A percentile compares a stretch with the other conserved stretches of the same genome.
These are phyloP conservation scores for Aureobasidium pullulans DNA, from an alignment of 2,329 filamentous ascomycete genomes.

Conservation along the genomic window DNA sequence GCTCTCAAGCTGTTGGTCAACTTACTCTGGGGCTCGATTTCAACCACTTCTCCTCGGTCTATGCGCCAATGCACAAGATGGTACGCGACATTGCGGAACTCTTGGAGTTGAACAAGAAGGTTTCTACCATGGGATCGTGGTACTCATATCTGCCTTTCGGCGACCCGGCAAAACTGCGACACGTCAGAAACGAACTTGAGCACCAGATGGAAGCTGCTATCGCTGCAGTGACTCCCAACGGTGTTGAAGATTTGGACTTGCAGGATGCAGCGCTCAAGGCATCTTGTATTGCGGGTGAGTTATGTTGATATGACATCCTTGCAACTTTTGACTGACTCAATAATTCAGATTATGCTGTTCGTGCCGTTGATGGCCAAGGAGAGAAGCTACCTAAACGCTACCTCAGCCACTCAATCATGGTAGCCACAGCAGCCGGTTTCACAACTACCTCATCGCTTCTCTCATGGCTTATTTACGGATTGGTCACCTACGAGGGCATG, in stretches of 20 bases:
- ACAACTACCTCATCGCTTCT: slow-evolving; percentile 53
- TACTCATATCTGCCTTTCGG: slow-evolving; percentile 52
- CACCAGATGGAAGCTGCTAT: slow-evolving; percentile 34
- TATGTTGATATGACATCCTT: background rate
- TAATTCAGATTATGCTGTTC: slow-evolving; percentile 42
- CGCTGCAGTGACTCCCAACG: slow-evolving; percentile 28
- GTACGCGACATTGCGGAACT: slow-evolving; percentile 44
- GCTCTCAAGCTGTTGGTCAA: slow-evolving; percentile 38
- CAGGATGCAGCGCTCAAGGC: slow-evolving; percentile 32
- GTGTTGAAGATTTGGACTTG: slow-evolving; percentile 28
- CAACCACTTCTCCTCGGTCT: slow-evolving; percentile 34
- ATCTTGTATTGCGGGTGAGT: slow-evolving; percentile 21
- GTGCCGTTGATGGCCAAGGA: slow-evolving; percentile 48
- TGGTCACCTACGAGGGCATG: slow-evolving; percentile 47
- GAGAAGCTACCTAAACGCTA: slow-evolving; percentile 44
- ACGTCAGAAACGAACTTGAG: slow-evolving; percentile 28
- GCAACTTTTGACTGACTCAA: background rate
- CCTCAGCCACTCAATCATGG: slow-evolving; percentile 39
- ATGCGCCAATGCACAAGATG: slow-evolving; percentile 46
- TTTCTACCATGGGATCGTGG: slow-evolving; percentile 49
- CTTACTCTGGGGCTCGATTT: slow-evolving; percentile 39
- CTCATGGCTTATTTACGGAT: slow-evolving; percentile 50
- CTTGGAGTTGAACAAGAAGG: slow-evolving; percentile 52
- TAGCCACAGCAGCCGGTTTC: slow-evolving; percentile 52
- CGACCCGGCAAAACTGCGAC: slow-evolving; percentile 40